Evolutionary conservation across 139 green algal genomes (phyloP).

Genomic region (Micromonas pusilla): DNA sequence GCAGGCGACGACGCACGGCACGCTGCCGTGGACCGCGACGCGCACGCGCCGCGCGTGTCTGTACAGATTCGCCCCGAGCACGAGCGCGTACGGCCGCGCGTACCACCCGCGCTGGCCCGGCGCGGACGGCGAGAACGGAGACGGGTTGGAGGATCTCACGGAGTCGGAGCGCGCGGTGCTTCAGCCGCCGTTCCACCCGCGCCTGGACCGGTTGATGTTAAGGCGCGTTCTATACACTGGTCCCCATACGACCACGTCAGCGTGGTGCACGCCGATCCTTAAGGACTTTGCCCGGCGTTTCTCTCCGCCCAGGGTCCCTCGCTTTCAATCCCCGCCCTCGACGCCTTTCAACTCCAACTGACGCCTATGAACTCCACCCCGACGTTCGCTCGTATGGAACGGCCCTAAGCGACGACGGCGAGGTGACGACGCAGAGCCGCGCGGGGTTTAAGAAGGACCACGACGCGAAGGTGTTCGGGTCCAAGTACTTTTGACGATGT

Average conservation of each 20-base stretch:
- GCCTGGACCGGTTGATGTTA: conserved; percentile 27
- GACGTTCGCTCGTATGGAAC: no score
- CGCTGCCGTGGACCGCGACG: conserved; percentile 27
- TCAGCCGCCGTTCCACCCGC: conserved; percentile 23
- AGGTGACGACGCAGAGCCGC: not conserved
- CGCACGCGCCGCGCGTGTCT: conserved; percentile 19
- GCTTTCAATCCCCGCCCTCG: no score
- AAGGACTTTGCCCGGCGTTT: no score
- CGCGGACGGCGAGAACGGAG: not conserved
- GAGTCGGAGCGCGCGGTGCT: conserved; percentile 30
- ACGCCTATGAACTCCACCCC: no score
- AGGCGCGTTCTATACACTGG: no score
- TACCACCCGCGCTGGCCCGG: conserved; percentile 25
- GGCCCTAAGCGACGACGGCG: not conserved
- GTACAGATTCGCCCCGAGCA: conserved; percentile 29
- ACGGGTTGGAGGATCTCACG: conserved; percentile 18
- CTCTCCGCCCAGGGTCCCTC: no score
- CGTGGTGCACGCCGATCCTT: no score
- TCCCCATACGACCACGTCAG: no score
- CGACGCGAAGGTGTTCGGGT: conserved; percentile 31
- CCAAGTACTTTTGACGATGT: conserved; percentile 13
- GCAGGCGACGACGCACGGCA: conserved; percentile 32
- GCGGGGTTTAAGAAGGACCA: conserved; percentile 30
- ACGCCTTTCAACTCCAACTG: no score
- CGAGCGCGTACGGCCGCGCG: conserved; percentile 27